These are phyloP conservation scores for Calycina marina DNA, from an alignment of 2,329 filamentous ascomycete genomes.

Conservation along the genomic window DNA sequence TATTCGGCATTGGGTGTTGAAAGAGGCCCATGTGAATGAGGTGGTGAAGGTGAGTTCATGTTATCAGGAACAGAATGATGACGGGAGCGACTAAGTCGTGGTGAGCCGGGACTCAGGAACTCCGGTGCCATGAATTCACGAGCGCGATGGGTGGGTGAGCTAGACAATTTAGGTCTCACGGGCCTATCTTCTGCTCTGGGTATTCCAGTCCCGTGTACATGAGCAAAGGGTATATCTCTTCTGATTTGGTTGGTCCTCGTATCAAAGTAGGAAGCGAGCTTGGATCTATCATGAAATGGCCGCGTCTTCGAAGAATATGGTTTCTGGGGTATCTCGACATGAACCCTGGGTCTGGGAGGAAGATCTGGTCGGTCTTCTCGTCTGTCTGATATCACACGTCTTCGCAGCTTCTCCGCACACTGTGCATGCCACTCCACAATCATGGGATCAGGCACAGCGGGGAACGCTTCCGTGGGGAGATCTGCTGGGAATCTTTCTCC, in stretches of 20 bases:
- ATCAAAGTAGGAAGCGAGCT: constrained; percentile 16
- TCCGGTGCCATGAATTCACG: constrained; percentile 28
- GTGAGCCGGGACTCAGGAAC: constrained; percentile 19
- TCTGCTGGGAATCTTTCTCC: constrained; percentile 50
- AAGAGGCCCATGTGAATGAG: too few relatives aligned
- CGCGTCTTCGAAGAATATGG: too few relatives aligned
- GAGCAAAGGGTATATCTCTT: constrained; percentile 12
- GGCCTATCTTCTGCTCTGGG: constrained; percentile 5
- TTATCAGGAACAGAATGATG: constrained; percentile 19
- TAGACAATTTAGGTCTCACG: constrained; percentile 16
- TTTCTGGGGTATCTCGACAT: too few relatives aligned
- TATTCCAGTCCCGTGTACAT: constrained; percentile 11
- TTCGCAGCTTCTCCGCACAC: constrained; percentile 55
- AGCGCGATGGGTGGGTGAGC: constrained; percentile 22
- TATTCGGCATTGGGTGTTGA: constrained; percentile 7
- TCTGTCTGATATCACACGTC: constrained; percentile 32
- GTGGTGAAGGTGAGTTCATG: constrained; percentile 12
- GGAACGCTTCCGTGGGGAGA: constrained; percentile 49
- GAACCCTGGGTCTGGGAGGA: constrained; percentile 15
- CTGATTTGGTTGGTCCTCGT: constrained; percentile 3
- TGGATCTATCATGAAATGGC: too few relatives aligned
- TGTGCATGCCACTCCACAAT: constrained; percentile 76
- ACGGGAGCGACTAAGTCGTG: constrained; percentile 10
- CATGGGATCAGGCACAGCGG: constrained; percentile 56
- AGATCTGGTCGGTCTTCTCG: constrained; percentile 16